Percentiles rank a stretch among this genome's conserved stretches.
Conservation (phyloP, 1,284 basidiomycete species). For the Apiotrichum porosum region DNA sequence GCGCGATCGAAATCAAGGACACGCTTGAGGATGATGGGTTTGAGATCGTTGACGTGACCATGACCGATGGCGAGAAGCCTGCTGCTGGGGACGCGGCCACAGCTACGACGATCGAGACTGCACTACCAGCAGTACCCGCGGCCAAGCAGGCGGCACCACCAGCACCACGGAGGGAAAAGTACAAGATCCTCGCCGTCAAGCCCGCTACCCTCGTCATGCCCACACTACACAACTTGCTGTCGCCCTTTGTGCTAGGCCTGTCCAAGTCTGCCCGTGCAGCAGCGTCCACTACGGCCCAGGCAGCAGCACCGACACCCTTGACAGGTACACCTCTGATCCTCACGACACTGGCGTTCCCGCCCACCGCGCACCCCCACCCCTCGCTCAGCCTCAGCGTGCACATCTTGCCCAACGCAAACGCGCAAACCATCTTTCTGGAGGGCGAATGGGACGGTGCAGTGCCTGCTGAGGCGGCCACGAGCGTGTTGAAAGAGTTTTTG, state of each 20-base stretch:
- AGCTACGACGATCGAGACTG: background rate
- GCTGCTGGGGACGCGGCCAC: background rate
- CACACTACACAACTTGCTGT: slow-evolving; percentile 38
- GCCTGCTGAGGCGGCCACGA: background rate
- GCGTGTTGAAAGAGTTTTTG: slow-evolving; percentile 28
- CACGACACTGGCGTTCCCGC: slow-evolving; percentile 29
- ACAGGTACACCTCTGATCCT: slow-evolving; percentile 30
- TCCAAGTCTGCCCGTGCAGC: slow-evolving; percentile 38
- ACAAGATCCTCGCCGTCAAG: slow-evolving; percentile 30
- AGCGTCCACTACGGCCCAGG: slow-evolving; percentile 32
- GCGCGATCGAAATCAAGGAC: background rate
- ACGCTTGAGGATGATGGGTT: slow-evolving; percentile 28
- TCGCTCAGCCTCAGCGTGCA: slow-evolving; percentile 28
- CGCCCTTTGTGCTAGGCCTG: slow-evolving; percentile 40
- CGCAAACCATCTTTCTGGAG: slow-evolving; percentile 37
- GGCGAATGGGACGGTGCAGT: slow-evolving; percentile 26
- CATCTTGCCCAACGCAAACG: slow-evolving; percentile 25
- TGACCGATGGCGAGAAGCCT: background rate
- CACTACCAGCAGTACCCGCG: background rate
- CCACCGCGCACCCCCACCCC: slow-evolving; percentile 20
- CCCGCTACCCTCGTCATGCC: slow-evolving; percentile 30
- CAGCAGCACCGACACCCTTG: slow-evolving; percentile 30
- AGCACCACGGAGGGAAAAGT: slow-evolving; percentile 13
- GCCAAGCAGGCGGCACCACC: background rate
- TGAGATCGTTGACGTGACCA: slow-evolving; percentile 28